phyloP scores from a whole-genome alignment of 2,329 filamentous ascomycete genomes.

The Fusarium sp. region DNA sequence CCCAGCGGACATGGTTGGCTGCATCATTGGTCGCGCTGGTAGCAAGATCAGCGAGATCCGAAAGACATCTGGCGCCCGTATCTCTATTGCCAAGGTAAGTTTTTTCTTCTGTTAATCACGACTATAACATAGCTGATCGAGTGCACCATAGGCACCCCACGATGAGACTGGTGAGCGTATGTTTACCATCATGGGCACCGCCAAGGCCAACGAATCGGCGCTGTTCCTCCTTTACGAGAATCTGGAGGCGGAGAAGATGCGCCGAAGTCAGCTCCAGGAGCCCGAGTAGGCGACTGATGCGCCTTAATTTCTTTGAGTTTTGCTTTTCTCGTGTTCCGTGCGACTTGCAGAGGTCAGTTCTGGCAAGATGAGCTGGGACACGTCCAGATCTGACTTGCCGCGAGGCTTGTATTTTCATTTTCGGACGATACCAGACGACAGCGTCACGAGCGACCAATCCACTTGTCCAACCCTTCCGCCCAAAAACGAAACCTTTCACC shows the following conservation, averaged over 20 bases:
- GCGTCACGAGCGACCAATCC: constrained; percentile 54
- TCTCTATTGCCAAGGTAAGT: constrained; percentile 91
- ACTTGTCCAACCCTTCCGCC: constrained; percentile 20
- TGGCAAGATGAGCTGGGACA: constrained; percentile 62
- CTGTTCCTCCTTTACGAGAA: constrained; percentile 98
- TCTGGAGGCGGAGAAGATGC: constrained; percentile 98
- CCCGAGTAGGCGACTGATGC: constrained; percentile 58
- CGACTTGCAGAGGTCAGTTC: constrained; percentile 58
- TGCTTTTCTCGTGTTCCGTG: constrained; percentile 47
- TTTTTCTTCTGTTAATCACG: background rate
- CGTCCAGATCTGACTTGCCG: constrained; percentile 73
- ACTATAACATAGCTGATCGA: constrained; percentile 5
- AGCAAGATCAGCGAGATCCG: constrained; percentile 99
- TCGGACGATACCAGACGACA: constrained; percentile 60
- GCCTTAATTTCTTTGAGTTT: constrained; percentile 41
- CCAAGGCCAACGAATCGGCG: constrained; percentile 93
- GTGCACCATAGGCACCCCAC: constrained; percentile 77
- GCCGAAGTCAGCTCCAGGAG: constrained; percentile 82
- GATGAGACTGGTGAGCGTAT: constrained; percentile 98
- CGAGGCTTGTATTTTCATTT: constrained; percentile 67
- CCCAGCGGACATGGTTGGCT: constrained; percentile 99
- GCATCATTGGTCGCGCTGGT: constrained; percentile 95
- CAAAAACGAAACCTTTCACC: constrained; percentile 40
- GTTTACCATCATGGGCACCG: constrained; percentile 99
- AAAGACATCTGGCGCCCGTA: constrained; percentile 94